Percentiles rank a stretch among this genome's conserved stretches.
These are phyloP conservation scores for Termitomyces sp. DNA, from an alignment of 768 basidiomycete genomes.

Conservation along the genomic window DNA sequence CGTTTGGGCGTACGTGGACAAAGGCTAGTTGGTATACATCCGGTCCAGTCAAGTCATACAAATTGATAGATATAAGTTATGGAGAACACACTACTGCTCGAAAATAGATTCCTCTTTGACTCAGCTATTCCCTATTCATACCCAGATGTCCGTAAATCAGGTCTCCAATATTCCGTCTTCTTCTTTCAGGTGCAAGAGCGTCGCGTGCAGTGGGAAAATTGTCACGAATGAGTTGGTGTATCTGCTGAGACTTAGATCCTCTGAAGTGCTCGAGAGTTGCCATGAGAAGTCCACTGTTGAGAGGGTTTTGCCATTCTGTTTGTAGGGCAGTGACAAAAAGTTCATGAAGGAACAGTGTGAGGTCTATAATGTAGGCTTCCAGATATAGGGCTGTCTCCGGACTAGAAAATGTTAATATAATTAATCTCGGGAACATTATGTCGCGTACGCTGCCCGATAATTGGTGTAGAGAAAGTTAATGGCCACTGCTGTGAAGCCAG, in stretches of 20 bases:
- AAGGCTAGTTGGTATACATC: not conserved
- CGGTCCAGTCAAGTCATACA: not conserved
- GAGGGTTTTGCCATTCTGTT: not conserved
- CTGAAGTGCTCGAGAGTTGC: not conserved
- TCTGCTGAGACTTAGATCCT: not conserved
- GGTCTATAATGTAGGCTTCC: slow-evolving; percentile 16
- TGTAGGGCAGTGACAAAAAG: slow-evolving; percentile 7
- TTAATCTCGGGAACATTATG: not conserved
- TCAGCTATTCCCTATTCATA: not conserved
- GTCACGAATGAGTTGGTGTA: not conserved
- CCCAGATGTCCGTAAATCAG: not conserved
- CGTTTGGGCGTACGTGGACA: not conserved
- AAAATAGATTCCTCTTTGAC: not conserved
- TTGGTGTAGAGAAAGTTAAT: not conserved
- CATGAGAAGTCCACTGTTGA: not conserved
- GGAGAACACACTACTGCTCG: not conserved
- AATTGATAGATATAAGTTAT: not conserved
- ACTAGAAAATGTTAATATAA: not conserved
- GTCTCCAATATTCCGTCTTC: not conserved
- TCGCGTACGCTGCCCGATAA: not conserved
- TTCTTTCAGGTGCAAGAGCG: not conserved
- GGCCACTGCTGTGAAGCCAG: not conserved
- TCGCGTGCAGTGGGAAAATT: not conserved
- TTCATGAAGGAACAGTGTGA: slow-evolving; percentile 12
- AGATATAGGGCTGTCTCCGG: slow-evolving; percentile 6